Base-by-base conservation (phyloP, 805 yeast genomes). In the Yarrowia divulgata region DNA sequence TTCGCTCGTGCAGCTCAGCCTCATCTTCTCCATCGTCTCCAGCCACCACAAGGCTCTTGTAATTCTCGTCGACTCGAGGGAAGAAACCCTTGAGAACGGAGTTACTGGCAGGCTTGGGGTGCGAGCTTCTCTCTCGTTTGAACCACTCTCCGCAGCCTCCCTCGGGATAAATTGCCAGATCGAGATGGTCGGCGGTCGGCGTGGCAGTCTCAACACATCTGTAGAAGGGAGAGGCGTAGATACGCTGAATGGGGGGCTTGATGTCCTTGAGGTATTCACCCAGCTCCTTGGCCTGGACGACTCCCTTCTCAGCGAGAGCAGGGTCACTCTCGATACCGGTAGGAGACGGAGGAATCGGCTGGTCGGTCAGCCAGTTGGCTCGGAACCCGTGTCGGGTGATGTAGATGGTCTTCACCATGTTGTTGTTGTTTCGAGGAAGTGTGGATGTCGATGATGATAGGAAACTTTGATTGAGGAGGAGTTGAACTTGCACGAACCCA, bases 81-180 rank as follows among this genome's bases (percentile, higher is more conserved):
- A 94, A 94, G 71, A 85, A 86, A 49, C 78, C 74, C 48, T 81
- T 77, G 73, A 92, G 81, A 18, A 48, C 68, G 1, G 78, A 74
- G 16, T 81, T 83, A 63, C 79, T 78, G 23, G 82, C 77, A 39
- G 2, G 98, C 97, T 71, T 90, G 86, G 14, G 86, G 81, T 68
- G 64, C n/a, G 48, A 60, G 42, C 71, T 18, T 29, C 49, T 19
- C 73, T 97, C 81, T 54, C 85, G 85, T 73, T 86, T 85, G 75
- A 90, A 94, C 97, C 97, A 93, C 79, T 95, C 98, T 29, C 97
- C 96, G 34, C 94, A 82, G 0, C 98, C 98, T 67, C 88, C 80
- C 74, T 95, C 99, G 5, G 90, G 78, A 62, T 80, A 82, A 12
- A 93, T 85, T 13, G 87, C 85, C 43, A 90, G 73, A 6, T 83